phyloP scores from a whole-genome alignment of 345 rosid species.

The Erodium maritimum region DNA sequence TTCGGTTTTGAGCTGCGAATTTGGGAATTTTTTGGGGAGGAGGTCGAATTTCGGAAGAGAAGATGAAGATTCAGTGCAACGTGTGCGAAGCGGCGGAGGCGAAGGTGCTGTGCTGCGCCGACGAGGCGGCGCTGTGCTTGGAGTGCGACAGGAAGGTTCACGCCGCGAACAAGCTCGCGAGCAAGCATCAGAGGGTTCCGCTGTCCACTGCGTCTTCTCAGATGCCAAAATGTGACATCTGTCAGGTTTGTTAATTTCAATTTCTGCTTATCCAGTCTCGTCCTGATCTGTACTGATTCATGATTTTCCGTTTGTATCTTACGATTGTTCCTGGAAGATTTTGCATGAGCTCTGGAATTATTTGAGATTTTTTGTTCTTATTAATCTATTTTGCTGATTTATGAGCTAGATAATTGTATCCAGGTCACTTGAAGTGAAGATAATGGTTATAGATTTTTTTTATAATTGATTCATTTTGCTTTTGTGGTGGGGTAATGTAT shows the following conservation, averaged over 20 bases:
- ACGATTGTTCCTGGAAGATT: not conserved
- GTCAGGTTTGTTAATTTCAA: conserved; percentile 39
- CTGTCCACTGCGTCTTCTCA: conserved; percentile 56
- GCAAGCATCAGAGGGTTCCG: conserved; percentile 88
- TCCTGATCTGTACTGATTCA: not conserved
- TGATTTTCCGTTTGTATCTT: not conserved
- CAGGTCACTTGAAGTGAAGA: not conserved
- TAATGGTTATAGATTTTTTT: not conserved
- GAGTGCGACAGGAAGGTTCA: conserved; percentile 80
- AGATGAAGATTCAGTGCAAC: conserved; percentile 97
- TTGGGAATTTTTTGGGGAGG: not conserved
- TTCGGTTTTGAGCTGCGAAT: not conserved
- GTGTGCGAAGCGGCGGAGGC: conserved; percentile 95
- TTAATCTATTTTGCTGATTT: not conserved
- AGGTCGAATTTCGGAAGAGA: not conserved
- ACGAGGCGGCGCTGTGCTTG: conserved; percentile 96
- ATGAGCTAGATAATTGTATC: not conserved
- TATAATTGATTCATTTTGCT: not conserved
- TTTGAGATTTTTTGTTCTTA: not conserved
- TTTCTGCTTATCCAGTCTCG: not conserved
- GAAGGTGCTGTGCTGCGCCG: conserved; percentile 90
- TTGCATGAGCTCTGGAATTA: not conserved
- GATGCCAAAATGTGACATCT: conserved; percentile 86
- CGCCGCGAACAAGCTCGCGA: conserved; percentile 93
- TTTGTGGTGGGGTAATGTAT: not conserved